Evolutionary conservation across 768 basidiomycete species (phyloP), one percentile per base, ranked within the genome.

Genomic region (Pleurotus pulmonarius): DNA sequence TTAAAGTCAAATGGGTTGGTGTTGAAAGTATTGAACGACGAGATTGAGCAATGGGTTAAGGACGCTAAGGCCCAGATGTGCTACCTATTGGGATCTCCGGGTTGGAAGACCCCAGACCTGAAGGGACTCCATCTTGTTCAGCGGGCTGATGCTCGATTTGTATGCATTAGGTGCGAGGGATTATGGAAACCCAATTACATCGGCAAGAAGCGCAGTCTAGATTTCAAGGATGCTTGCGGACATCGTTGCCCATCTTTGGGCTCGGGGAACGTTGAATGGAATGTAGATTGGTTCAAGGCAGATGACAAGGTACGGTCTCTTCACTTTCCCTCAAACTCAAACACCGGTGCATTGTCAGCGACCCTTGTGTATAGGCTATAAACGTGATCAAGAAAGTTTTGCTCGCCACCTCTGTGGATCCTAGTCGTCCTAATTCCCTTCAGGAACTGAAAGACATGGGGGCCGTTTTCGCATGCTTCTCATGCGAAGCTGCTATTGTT

Each of bases 141-240:
- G 47, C 74, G 86, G 43, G 56, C 85, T 12, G 82, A 80, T 4
- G 83, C 85, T 0, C 69, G 82, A 20, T 90, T 87, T 67, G 65
- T 69, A 24, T 91, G 88, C 64, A 75, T 67, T 55, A 60, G 62
- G 39, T 91, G 89, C 62, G 60, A 73, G 8, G n/a, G 37, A 9
- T 11, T 11, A 2, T 15, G 20, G 11, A 70, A 65, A 7, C 67
- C 76, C 1, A 66, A 64, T 3, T 61, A 56, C 34, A 64, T 63
- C 39, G 73, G 76, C 59, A 66, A 62, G 29, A 75, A 79, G 40
- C 71, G 60, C 25, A 81, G 82, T 61, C 67, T 90, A 49, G 79
- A 83, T 62, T 85, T 86, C 57, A 70, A 67, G 8, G 81, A 75
- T 3, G 86, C 78, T 3, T 89, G 86, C 66, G 70, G 68, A 40